phyloP scores from a whole-genome alignment of 2,329 filamentous ascomycete genomes.

The Fusarium albosuccineum region DNA sequence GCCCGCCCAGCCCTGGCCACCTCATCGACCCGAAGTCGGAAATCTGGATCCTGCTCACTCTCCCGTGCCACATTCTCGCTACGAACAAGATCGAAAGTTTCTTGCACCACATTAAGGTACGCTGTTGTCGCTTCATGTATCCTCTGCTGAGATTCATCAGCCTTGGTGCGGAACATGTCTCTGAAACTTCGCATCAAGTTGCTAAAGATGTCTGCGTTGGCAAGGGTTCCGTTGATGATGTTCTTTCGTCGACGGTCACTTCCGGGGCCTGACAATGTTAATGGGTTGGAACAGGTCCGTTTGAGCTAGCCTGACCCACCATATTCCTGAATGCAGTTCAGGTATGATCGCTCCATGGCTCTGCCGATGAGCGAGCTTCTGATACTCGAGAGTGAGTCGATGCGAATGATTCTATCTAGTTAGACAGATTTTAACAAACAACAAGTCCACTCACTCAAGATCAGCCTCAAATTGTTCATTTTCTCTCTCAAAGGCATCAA shows the following conservation, averaged over 20 bases:
- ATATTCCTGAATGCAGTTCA: constrained; percentile 45
- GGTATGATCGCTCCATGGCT: constrained; percentile 54
- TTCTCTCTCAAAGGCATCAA: constrained; percentile 44
- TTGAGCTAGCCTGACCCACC: constrained; percentile 42
- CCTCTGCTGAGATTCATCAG: constrained; percentile 39
- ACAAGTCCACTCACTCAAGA: constrained; percentile 2
- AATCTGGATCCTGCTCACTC: constrained; percentile 53
- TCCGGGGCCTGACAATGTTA: constrained; percentile 47
- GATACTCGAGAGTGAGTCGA: constrained; percentile 52
- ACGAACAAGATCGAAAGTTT: constrained; percentile 53
- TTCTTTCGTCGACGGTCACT: constrained; percentile 50
- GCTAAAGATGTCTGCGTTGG: constrained; percentile 46
- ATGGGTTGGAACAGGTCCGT: background rate
- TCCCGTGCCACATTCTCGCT: constrained; percentile 54
- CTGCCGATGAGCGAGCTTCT: constrained; percentile 54
- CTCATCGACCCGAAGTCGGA: constrained; percentile 49
- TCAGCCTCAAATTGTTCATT: constrained; percentile 41
- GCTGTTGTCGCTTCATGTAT: constrained; percentile 27
- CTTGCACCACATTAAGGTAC: constrained; percentile 46
- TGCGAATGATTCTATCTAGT: constrained; percentile 49
- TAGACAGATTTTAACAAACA: background rate
- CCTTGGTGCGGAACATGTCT: constrained; percentile 36
- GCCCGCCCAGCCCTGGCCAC: background rate
- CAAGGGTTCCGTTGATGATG: constrained; percentile 50
- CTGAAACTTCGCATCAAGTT: constrained; percentile 47